Percentiles rank a stretch among this genome's conserved stretches.
phyloP scores from a whole-genome alignment of 371 early-diverging fungal genomes.

The Lichtheimia corymbifera region DNA sequence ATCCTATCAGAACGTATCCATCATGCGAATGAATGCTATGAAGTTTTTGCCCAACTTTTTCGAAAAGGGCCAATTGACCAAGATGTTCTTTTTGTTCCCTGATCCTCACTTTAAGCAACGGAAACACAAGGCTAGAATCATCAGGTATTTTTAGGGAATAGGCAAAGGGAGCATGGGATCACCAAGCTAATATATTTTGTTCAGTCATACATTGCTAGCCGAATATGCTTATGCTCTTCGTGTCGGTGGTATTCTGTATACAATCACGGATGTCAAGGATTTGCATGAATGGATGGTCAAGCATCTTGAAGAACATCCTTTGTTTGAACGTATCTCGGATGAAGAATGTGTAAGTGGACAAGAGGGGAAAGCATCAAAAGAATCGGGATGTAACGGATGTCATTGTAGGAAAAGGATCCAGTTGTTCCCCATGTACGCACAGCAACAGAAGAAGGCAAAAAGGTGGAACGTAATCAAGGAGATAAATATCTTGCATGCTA shows the following conservation, averaged over 20 bases:
- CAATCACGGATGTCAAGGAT: slow-evolving; percentile 95
- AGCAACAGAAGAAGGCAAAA: slow-evolving; percentile 97
- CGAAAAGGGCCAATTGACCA: slow-evolving; percentile 90
- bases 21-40: slow-evolving; percentile 99
- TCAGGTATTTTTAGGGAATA: too few relatives aligned
- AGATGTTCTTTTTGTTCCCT: slow-evolving; percentile 98
- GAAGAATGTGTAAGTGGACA: slow-evolving; percentile 69
- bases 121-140: slow-evolving; percentile 99
- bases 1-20: slow-evolving; percentile 91
- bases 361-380: neutral
- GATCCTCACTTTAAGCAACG: slow-evolving; percentile 99
- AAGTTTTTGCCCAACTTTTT: slow-evolving; percentile 99
- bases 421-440: slow-evolving; percentile 80
- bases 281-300: slow-evolving; percentile 96
- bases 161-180: slow-evolving; percentile 15
- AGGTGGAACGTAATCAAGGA: slow-evolving; percentile 94
- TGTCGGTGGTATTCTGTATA: slow-evolving; percentile 91
- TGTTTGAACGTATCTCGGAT: slow-evolving; percentile 87
- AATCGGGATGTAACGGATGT: neutral
- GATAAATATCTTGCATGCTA: slow-evolving; percentile 93
- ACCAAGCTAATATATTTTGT: neutral
- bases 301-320: slow-evolving; percentile 91
- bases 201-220: slow-evolving; percentile 76
- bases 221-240: slow-evolving; percentile 95
- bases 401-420: slow-evolving; percentile 74